Evolutionary conservation across 2,329 filamentous ascomycete species (phyloP), one percentile per base, ranked within the genome.

Genomic region (Cladosporium colombiae): DNA sequence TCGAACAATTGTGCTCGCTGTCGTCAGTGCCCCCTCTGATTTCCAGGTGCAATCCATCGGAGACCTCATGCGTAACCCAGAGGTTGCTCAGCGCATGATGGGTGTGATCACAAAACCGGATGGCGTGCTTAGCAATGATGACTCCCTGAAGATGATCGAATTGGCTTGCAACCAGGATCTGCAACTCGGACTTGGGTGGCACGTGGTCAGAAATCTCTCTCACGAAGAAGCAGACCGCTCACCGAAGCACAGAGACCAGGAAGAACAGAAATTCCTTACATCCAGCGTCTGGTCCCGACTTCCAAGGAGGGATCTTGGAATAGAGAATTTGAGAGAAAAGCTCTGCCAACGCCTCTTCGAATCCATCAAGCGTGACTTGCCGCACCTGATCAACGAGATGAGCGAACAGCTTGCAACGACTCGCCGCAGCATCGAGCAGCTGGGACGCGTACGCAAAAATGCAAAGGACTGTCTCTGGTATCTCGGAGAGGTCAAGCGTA

Each of bases 31-130:
- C 10, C 33, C 44, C 1, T 55, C 16, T 2, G 52, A 55, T 23
- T 55, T 31, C 16, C 31, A 35, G n/a, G 52, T 35, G 7, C 52
- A 35, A 11, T 55, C 52, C 11, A 14, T 33, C 14, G 18, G 52
- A 21, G 29, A 55, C 16, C 18, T 55, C 52, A 35, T 55, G 27
- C 16, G 31, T 2, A 55, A 14, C 6, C 4, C 3, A 11, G 52
- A 31, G 1, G 25, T 21, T 23, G n/a, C 27, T 8, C 6, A 21
- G 16, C 25, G 60, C 31, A 62, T 44, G 27, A 33, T 62, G 27
- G 60, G 60, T 3, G 49, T 62, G 33, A 27, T 62, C 5, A 62
- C 60, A 37, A 50, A 35, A n/a, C 60, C 60, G 11, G 60, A 62
- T 10, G 35, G 37, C 7, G 33, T 25, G 7, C 16, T 49, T 2